Evolutionary conservation across 1,139 yeast genomes (phyloP), one percentile per base, ranked within the genome.

Genomic region (Schwanniomyces etchellsii): DNA sequence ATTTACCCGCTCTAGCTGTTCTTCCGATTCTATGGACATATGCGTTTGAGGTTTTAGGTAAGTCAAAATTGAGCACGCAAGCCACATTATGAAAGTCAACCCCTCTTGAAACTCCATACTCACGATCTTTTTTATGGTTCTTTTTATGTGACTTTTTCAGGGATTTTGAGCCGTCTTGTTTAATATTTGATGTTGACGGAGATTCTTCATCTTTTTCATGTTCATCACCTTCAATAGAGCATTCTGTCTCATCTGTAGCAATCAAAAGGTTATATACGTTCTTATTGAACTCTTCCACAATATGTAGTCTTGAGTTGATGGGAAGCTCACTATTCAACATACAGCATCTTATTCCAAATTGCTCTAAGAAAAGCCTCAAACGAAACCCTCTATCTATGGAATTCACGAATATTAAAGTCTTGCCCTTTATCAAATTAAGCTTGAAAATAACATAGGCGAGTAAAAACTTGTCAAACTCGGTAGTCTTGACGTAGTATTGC

Each of bases 1-100:
- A 70, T 53, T 86, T 86, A 30, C 96, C 95, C 5, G 96, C 98
- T 57, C 99, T 78, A 4, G 98, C 98, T 2, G 99, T 91, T 65
- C 99, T 79, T 31, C 99, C 99, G 28, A 93, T 75, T 52, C 99
- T 76, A 57, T 93, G 99, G 26, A 88, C 80, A 52, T 93, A 93
- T 5, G 95, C 77, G 50, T 82, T 82, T 4, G 97, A 81, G 4
- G 95, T 79, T 3, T 86, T 74, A 26, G 99, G 98, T 43, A 93
- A 66, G 55, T 93, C 99, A 53, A 93, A 93, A 58, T 93, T 93
- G 41, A 93, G 66, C 4, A 93, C 98, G 62, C 97, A 91, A 12
- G 97, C 93, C 39, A 93, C 97, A 48, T 91, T 89, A 47, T 76
- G 81, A 66, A 93, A 93, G 59, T 93, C 99, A 24, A 93, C 94